Conservation (phyloP, 192 early-diverging fungal genomes). For the Rhizophlyctis rosea region DNA sequence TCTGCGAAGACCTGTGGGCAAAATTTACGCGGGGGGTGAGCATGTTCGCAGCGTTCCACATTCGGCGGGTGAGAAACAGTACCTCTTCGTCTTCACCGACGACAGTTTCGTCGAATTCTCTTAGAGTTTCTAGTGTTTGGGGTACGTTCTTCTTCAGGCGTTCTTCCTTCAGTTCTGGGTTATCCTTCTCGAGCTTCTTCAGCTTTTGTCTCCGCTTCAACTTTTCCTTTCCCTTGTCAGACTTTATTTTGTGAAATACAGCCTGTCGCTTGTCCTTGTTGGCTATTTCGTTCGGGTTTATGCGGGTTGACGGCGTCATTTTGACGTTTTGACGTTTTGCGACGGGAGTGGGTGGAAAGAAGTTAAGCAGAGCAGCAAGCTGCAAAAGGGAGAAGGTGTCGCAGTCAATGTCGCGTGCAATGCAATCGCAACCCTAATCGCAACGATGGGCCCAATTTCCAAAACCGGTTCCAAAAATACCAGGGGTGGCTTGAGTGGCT, state of each 20-base stretch:
- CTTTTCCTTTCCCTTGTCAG: constrained; percentile 74
- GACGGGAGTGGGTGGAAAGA: too few relatives aligned
- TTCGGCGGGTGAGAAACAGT: background rate
- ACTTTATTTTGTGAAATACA: constrained; percentile 68
- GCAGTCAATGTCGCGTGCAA: too few relatives aligned
- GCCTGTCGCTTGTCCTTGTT: constrained; percentile 68
- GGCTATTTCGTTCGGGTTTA: constrained; percentile 24
- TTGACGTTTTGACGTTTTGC: background rate
- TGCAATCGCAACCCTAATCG: too few relatives aligned
- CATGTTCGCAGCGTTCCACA: background rate
- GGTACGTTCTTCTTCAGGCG: constrained; percentile 88
- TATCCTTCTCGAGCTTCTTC: constrained; percentile 75
- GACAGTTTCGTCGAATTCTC: constrained; percentile 92
- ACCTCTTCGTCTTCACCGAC: constrained; percentile 59
- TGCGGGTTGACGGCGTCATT: background rate
- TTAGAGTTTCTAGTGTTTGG: constrained; percentile 84
- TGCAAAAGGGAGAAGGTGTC: too few relatives aligned
- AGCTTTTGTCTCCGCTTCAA: constrained; percentile 64
- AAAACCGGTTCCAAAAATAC: too few relatives aligned
- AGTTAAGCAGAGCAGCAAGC: too few relatives aligned
- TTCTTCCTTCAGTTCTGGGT: constrained; percentile 84
- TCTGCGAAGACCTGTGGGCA: constrained; percentile 36
- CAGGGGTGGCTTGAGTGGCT: too few relatives aligned
- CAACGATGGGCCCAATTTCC: too few relatives aligned
- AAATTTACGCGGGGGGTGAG: background rate